Base-by-base conservation (phyloP, 148 eudicot species). In the Pharnaceum exiguum region DNA sequence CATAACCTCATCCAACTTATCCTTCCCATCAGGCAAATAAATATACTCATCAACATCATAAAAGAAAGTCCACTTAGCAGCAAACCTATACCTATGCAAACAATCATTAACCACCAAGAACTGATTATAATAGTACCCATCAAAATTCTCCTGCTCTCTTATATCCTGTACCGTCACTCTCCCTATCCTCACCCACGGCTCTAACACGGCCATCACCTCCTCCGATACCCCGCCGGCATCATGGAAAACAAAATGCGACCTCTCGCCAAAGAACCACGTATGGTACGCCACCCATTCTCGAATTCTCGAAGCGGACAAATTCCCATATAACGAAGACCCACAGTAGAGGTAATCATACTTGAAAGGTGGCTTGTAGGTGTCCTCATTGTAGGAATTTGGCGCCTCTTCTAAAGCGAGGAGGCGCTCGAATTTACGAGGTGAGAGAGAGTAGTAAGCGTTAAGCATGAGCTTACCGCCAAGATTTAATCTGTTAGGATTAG, bases 271-370 rank as follows among this genome's bases (percentile, higher is more conserved):
- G 25, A 76, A 58, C 73, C 71, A 70, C 1, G 76, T 64, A 33
- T 82, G 87, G 65, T 82, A 82, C 0, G 87, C 87, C 37, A 82
- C 66, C 87, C 87, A 82, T 31, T 82, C 87, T 10, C 84, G 66
- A n/a, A 82, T 55, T 21, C 87, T 38, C 17, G 51, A 23, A 6
- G 84, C 69, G 31, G 59, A 76, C 5, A 82, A 22, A 13, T 71
- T 71, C 2, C 87, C 87, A 11, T 79, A 82, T 37, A 82, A 17
- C 0, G 87, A 79, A 0, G 87, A 82, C 5, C 87, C 87, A 4
- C 87, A 82, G 42, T 82, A 82, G 15, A 82, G 24, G 18, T 79
- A 79, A n/a, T 79, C 82, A 44, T 76, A 77, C 16, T 44, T 30
- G 9, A 66, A 73, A 0, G 75, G 75, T 0, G 71, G 30, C 0